Evolutionary conservation across 2,329 filamentous ascomycete species (phyloP).

Genomic region (Geosmithia morbida): DNA sequence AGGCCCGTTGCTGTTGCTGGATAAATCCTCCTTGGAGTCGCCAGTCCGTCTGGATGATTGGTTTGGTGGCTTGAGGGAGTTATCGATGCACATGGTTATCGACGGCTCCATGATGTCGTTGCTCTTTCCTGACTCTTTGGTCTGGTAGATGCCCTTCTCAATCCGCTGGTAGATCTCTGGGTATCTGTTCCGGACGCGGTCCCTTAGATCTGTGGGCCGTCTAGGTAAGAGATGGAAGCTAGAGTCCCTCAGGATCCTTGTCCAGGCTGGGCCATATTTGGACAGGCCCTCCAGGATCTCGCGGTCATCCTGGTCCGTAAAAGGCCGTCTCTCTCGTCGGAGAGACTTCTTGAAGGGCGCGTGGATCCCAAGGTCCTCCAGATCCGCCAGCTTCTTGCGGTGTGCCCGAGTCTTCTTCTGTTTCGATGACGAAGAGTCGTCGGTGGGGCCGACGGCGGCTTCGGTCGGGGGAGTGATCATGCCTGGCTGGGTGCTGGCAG

Average conservation of each 20-base stretch:
- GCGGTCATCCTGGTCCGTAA: conserved; percentile 47
- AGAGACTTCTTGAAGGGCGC: conserved; percentile 48
- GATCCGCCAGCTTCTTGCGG: conserved; percentile 39
- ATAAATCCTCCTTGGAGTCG: conserved; percentile 31
- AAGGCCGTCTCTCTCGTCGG: conserved; percentile 43
- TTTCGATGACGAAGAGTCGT: conserved; percentile 15
- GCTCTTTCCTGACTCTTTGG: conserved; percentile 21
- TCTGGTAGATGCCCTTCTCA: conserved; percentile 36
- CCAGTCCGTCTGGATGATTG: conserved; percentile 16
- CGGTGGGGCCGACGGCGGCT: conserved; percentile 16
- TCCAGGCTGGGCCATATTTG: conserved; percentile 48
- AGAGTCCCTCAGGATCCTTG: conserved; percentile 47
- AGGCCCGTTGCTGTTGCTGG: background rate
- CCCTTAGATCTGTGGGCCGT: conserved; percentile 48
- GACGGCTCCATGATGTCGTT: conserved; percentile 35
- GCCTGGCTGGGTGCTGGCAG: background rate
- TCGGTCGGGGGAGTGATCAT: conserved; percentile 7
- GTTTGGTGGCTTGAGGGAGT: conserved; percentile 24
- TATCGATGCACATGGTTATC: conserved; percentile 32
- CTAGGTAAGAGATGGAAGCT: conserved; percentile 41
- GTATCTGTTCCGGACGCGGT: conserved; percentile 50
- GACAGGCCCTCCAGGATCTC: conserved; percentile 47
- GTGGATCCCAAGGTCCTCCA: conserved; percentile 43
- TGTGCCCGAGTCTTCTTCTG: conserved; percentile 37
- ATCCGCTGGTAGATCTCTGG: conserved; percentile 41